A percentile compares a stretch with the other conserved stretches of the same genome.
These are phyloP conservation scores for Coniochaeta sp. DNA, from an alignment of 2,329 filamentous ascomycete species.

Conservation along the genomic window DNA sequence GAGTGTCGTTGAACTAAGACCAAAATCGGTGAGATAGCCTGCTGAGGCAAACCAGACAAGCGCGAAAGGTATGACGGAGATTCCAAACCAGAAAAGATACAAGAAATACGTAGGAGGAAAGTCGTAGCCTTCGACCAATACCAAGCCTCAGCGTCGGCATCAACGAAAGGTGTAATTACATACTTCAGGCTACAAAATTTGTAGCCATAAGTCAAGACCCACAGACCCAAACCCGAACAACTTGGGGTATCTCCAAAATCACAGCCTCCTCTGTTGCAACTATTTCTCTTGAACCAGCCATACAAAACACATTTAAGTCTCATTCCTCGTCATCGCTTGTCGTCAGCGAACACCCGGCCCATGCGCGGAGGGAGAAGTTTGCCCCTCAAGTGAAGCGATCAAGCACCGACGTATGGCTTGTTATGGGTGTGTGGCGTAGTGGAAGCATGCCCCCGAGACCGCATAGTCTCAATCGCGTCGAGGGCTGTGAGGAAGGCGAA, in stretches of 20 bases:
- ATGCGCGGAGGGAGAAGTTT: no score
- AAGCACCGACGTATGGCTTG: conserved; percentile 14
- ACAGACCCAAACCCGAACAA: neutral
- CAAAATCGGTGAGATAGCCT: no score
- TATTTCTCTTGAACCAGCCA: no score
- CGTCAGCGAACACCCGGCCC: neutral
- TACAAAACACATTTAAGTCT: no score
- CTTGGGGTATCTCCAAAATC: neutral
- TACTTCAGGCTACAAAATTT: neutral
- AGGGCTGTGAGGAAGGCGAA: conserved; percentile 39
- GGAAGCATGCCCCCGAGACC: conserved; percentile 28
- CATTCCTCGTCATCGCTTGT: neutral
- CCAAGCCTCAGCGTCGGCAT: neutral
- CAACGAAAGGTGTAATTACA: neutral
- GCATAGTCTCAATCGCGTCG: conserved; percentile 35
- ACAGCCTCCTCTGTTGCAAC: no score
- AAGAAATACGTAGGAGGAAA: no score
- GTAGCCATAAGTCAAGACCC: no score
- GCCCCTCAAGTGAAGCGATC: neutral
- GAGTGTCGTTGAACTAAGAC: no score
- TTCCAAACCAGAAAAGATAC: no score
- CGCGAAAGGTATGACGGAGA: no score
- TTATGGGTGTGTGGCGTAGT: conserved; percentile 6
- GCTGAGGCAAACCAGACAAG: no score
- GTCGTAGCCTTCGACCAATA: neutral